Evolutionary conservation across 1,284 basidiomycete genomes (phyloP).

Genomic region (Tilletia walkeri): DNA sequence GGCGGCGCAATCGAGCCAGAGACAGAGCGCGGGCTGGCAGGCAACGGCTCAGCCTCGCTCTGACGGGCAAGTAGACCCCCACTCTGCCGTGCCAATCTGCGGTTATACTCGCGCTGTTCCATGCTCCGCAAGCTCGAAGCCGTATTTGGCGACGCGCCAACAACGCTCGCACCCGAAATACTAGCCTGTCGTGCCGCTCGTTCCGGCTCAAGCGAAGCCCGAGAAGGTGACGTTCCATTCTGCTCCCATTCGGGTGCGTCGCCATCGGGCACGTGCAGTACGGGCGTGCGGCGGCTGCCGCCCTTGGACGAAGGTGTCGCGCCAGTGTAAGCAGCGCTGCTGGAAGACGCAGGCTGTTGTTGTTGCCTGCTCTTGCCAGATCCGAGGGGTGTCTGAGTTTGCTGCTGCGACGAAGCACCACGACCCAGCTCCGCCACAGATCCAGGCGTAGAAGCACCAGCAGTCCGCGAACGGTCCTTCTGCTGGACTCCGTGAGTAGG

Average conservation of each 20-base stretch:
- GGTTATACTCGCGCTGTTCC: constrained; percentile 2
- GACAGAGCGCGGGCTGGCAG: constrained; percentile 11
- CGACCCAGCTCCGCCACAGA: neutral
- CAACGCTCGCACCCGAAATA: neutral
- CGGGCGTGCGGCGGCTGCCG: neutral
- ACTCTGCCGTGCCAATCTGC: constrained; percentile 5
- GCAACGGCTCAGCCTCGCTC: constrained; percentile 12
- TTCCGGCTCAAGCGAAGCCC: neutral
- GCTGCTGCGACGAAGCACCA: neutral
- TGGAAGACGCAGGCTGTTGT: too few species aligned
- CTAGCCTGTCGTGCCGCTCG: neutral
- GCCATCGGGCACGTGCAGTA: constrained; percentile 1
- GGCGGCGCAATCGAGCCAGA: neutral
- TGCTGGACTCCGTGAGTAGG: neutral
- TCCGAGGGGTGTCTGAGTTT: too few species aligned
- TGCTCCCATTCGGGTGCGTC: constrained; percentile 9
- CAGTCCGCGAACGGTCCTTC: neutral
- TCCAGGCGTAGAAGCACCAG: neutral
- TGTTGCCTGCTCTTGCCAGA: too few species aligned
- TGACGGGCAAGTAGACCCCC: constrained; percentile 6
- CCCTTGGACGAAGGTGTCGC: neutral
- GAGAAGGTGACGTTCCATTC: neutral
- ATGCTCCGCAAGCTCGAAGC: neutral
- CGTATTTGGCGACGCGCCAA: neutral
- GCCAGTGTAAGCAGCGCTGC: neutral